Base-by-base conservation (phyloP, 2,329 filamentous ascomycete genomes). In the Monascus ruber region DNA sequence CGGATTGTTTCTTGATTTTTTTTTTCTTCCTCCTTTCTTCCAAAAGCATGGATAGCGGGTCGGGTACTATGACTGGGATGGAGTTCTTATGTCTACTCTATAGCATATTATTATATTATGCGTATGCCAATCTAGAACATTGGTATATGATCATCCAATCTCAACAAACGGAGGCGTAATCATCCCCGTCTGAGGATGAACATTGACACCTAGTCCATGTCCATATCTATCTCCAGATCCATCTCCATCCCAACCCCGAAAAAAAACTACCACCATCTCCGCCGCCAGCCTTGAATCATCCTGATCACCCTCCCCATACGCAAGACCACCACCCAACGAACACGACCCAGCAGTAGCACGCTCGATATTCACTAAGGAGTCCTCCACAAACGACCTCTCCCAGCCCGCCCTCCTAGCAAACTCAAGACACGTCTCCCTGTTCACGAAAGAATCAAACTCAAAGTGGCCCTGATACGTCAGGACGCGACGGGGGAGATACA, bases 1-100 rank as follows among this genome's bases (percentile, higher is more conserved):
- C 77, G 74, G 58, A 60, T 68, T 42, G 28, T 34, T 48, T 40
- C 25, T 2, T 17, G 17, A 17, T 17, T 17, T 17, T 17, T 17
- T 17, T 17, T 2, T 17, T 17, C 17, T 17, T 17, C 17, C 3
- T 17, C 17, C 17, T 17, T 17, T 17, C 17, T 17, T 17, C 17
- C 17, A 17, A 17, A 17, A 17, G 17, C 17, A 17, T 17, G 17
- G 17, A 17, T 17, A 17, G 17, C 17, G 17, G 17, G 17, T 17
- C 17, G 17, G 17, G 17, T 17, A 17, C 17, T 17, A 17, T 17
- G 17, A 3, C 17, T 17, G 17, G 17, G 17, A 17, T 17, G 17
- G 17, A 17, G 17, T 17, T 17, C 17, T 17, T 17, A 17, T 17
- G 17, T 17, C 17, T 17, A 17, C 17, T 17, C 17, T 17, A 17